phyloP scores from a whole-genome alignment of 106 monocot species.

The Dioscorea alata region DNA sequence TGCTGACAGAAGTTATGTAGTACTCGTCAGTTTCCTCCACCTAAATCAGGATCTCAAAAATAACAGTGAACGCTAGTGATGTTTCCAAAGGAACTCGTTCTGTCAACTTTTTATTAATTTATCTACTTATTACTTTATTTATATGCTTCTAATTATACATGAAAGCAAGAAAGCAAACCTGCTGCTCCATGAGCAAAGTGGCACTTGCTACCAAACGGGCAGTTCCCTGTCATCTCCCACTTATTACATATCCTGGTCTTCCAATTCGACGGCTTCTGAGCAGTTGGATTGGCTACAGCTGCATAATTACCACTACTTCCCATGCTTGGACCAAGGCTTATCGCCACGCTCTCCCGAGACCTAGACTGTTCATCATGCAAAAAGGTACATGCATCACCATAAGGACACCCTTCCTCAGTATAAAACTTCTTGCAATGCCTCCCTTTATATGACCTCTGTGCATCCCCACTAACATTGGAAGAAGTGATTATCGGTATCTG shows the following conservation, averaged over 20 bases:
- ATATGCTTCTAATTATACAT: too few species aligned
- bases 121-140: too few species aligned
- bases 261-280: conserved; percentile 95
- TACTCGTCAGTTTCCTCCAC: too few species aligned
- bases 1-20: too few species aligned
- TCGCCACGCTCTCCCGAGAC: conserved; percentile 85
- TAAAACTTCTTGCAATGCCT: conserved; percentile 93
- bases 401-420: conserved; percentile 90
- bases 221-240: conserved; percentile 98
- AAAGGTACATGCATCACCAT: conserved; percentile 86
- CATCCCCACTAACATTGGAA: conserved; percentile 24
- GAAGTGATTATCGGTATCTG: conserved; percentile 72
- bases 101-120: too few species aligned
- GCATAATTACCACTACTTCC: conserved; percentile 30
- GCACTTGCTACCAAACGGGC: conserved; percentile 96
- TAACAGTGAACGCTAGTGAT: too few species aligned
- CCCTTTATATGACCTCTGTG: conserved; percentile 69
- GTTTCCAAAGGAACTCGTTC: too few species aligned
- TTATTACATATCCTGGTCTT: conserved; percentile 99
- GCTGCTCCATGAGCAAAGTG: conserved; percentile 96
- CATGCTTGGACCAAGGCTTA: conserved; percentile 64
- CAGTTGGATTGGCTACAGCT: conserved; percentile 14
- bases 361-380: conserved; percentile 90
- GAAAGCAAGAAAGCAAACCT: conserved; percentile 27
- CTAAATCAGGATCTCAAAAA: too few species aligned